These are phyloP conservation scores for Ambispora gerdemannii DNA, from an alignment of 192 early-diverging fungal genomes.

Conservation along the genomic window DNA sequence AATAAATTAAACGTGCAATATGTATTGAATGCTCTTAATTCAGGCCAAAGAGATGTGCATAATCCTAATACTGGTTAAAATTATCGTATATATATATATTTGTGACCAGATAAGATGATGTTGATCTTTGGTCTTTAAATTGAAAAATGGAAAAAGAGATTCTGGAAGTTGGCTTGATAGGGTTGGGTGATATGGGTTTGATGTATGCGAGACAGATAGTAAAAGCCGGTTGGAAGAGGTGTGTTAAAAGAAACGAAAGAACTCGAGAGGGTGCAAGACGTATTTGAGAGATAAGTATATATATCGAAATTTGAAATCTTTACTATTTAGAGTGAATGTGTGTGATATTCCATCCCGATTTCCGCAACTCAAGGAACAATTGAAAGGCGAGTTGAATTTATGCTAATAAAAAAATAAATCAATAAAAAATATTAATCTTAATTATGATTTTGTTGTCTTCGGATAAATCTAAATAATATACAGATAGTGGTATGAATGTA, in stretches of 20 bases:
- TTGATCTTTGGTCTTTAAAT: too few species aligned
- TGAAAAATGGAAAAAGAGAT: conserved; percentile 55
- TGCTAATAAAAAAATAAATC: conserved; percentile 26
- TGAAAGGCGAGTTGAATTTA: conserved; percentile 41
- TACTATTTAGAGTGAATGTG: conserved; percentile 65
- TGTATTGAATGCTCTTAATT: too few species aligned
- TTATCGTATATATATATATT: too few species aligned
- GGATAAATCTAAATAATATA: too few species aligned
- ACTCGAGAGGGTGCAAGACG: too few species aligned
- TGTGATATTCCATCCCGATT: conserved; percentile 82
- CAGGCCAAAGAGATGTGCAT: too few species aligned
- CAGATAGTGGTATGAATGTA: conserved; percentile 56
- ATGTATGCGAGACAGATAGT: conserved; percentile 76
- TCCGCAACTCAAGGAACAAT: conserved; percentile 60
- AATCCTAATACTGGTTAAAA: too few species aligned
- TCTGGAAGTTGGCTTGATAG: conserved; percentile 86
- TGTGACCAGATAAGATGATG: too few species aligned
- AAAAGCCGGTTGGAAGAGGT: conserved; percentile 79
- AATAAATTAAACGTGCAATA: too few species aligned
- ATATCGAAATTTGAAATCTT: not conserved
- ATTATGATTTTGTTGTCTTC: not conserved
- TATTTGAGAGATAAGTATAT: not conserved
- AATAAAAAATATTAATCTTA: conserved; percentile 22
- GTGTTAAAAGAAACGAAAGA: conserved; percentile 19
- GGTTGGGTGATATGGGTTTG: conserved; percentile 93